Evolutionary conservation across 768 basidiomycete species (phyloP).

Genomic region (Kwoniella sp.): DNA sequence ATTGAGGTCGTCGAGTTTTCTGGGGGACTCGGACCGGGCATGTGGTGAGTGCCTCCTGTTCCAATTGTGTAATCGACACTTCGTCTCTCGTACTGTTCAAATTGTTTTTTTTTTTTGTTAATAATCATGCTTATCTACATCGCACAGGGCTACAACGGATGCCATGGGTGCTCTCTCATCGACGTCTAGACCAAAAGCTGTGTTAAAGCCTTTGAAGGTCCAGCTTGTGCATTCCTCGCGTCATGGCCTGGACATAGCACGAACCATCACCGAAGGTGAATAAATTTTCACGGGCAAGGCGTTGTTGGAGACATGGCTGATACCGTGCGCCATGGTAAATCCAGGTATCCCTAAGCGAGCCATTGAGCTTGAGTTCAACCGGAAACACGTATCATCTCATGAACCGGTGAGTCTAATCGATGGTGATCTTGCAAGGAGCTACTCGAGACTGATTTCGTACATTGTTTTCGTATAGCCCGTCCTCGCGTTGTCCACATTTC

Average conservation of each 20-base stretch:
- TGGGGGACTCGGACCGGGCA: slow-evolving; percentile 45
- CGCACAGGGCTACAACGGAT: slow-evolving; percentile 14
- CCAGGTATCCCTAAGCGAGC: slow-evolving; percentile 11
- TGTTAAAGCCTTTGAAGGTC: not conserved
- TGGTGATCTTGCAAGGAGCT: not conserved
- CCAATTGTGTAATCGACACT: too few species aligned
- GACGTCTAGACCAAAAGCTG: not conserved
- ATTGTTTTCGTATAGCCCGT: slow-evolving; percentile 38
- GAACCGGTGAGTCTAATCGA: not conserved
- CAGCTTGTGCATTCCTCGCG: slow-evolving; percentile 38
- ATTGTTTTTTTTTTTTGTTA: slow-evolving; percentile 5
- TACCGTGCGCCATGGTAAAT: not conserved
- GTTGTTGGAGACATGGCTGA: not conserved
- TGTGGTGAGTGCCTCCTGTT: slow-evolving; percentile 35
- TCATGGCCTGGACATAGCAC: slow-evolving; percentile 36
- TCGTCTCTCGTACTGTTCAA: too few species aligned
- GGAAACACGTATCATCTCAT: slow-evolving; percentile 9
- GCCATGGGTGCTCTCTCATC: slow-evolving; percentile 15
- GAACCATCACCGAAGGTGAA: slow-evolving; percentile 25
- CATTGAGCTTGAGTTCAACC: slow-evolving; percentile 8
- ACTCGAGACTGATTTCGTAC: not conserved
- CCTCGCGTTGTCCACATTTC: slow-evolving; percentile 83
- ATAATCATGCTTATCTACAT: not conserved
- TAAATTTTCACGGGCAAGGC: too few species aligned
- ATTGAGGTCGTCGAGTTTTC: slow-evolving; percentile 42